These are phyloP conservation scores for Zygosaccharomyces sapae DNA, from an alignment of 1,139 yeast genomes.

Conservation along the genomic window DNA sequence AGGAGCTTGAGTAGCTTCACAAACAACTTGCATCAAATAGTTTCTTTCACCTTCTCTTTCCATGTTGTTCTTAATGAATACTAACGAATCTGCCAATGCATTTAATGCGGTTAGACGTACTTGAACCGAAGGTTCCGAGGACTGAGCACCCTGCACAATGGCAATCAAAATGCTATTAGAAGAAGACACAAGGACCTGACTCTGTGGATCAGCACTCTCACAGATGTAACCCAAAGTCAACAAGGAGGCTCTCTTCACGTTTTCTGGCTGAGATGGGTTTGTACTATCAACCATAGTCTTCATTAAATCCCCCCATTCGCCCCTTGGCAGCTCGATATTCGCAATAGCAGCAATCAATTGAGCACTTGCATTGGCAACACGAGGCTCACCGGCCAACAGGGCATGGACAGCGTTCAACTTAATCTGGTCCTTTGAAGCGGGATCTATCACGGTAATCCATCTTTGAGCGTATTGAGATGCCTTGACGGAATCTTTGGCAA, in stretches of 20 bases:
- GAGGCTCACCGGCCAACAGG: conserved; percentile 56
- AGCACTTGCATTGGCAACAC: conserved; percentile 86
- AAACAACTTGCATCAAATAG: conserved; percentile 96
- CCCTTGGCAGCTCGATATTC: conserved; percentile 82
- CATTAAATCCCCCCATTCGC: conserved; percentile 86
- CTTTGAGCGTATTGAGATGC: conserved; percentile 50
- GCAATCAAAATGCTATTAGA: conserved; percentile 92
- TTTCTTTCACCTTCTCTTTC: conserved; percentile 92
- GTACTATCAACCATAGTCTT: conserved; percentile 82
- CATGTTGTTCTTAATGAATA: conserved; percentile 82
- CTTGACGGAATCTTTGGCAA: conserved; percentile 62
- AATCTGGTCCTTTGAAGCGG: conserved; percentile 54
- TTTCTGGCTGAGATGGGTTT: conserved; percentile 65
- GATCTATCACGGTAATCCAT: conserved; percentile 45
- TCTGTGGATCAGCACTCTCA: conserved; percentile 85
- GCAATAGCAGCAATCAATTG: conserved; percentile 96
- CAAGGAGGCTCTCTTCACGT: conserved; percentile 81
- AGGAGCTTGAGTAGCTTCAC: conserved; percentile 93
- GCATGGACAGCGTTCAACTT: conserved; percentile 64
- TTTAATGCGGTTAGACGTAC: conserved; percentile 89
- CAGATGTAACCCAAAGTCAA: conserved; percentile 93
- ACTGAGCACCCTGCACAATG: conserved; percentile 92
- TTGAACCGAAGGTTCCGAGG: conserved; percentile 64
- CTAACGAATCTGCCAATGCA: conserved; percentile 87
- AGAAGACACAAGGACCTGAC: conserved; percentile 74